Conservation (phyloP, 225 moss, liverwort and hornwort genomes). For the Thuidium tamariscinum region DNA sequence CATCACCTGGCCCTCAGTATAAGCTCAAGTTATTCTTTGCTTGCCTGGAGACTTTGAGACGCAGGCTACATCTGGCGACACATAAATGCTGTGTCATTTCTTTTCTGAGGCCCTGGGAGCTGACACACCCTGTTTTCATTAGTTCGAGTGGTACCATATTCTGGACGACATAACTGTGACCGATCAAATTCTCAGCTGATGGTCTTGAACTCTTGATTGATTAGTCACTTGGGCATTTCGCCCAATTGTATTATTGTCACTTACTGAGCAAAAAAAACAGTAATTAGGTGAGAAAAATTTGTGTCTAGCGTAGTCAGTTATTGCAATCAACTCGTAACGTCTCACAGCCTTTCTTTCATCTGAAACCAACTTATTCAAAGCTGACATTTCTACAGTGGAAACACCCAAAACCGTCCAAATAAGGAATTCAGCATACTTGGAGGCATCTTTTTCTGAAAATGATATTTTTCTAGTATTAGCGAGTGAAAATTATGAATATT, state of each 20-base stretch:
- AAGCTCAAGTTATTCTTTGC: too few species aligned
- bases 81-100: too few species aligned
- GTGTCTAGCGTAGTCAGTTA: neutral
- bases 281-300: neutral
- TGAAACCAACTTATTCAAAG: neutral
- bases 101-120: neutral
- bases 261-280: too few species aligned
- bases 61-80: neutral
- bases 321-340: neutral
- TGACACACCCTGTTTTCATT: neutral
- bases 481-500: too few species aligned
- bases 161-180: neutral
- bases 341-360: neutral
- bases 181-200: neutral
- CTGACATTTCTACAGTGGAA: neutral
- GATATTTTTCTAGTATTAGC: too few species aligned
- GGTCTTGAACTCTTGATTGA: neutral
- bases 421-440: too few species aligned
- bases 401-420: too few species aligned
- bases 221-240: too few species aligned
- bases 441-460: too few species aligned
- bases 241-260: too few species aligned
- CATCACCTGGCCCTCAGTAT: rapidly evolving
- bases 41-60: neutral
- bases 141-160: neutral